Evolutionary conservation across 2,329 filamentous ascomycete species (phyloP).

Genomic region (Beauveria caledonica): DNA sequence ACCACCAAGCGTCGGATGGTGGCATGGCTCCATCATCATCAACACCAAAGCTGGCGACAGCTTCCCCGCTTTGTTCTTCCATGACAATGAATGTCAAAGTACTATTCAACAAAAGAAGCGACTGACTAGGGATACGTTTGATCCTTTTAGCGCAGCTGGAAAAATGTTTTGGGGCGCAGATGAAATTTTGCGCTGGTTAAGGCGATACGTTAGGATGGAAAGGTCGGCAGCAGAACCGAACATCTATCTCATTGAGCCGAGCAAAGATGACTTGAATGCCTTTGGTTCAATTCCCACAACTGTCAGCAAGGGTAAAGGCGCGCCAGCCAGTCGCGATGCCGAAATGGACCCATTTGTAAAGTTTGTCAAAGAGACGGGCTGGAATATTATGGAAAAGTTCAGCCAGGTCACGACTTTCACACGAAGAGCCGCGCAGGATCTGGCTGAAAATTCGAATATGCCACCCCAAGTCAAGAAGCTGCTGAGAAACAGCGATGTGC

Average conservation of each 20-base stretch:
- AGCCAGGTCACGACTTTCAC: constrained; percentile 97
- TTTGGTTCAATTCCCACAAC: constrained; percentile 60
- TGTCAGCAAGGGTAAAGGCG: constrained; percentile 24
- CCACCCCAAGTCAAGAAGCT: constrained; percentile 81
- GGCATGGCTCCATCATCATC: constrained; percentile 93
- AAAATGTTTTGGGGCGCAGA: constrained; percentile 97
- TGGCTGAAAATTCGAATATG: constrained; percentile 83
- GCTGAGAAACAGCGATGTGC: constrained; percentile 86
- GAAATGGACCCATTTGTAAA: constrained; percentile 91
- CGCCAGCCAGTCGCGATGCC: constrained; percentile 47
- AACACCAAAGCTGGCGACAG: constrained; percentile 86
- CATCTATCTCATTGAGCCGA: constrained; percentile 85
- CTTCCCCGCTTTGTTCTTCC: constrained; percentile 94
- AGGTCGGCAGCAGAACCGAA: constrained; percentile 79
- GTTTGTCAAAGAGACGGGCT: constrained; percentile 86
- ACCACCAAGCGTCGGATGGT: constrained; percentile 92
- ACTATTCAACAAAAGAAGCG: constrained; percentile 92
- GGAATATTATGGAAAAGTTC: constrained; percentile 94
- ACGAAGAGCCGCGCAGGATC: constrained; percentile 79
- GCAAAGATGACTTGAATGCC: constrained; percentile 70
- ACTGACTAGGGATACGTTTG: constrained; percentile 73
- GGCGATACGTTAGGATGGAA: constrained; percentile 74
- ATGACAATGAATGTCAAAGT: constrained; percentile 92
- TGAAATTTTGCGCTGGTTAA: constrained; percentile 86
- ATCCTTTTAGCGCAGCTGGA: constrained; percentile 78